A percentile compares a stretch with the other conserved stretches of the same genome.
These are phyloP conservation scores for Paramyrothecium sp. DNA, from an alignment of 2,329 filamentous ascomycete genomes.

Conservation along the genomic window DNA sequence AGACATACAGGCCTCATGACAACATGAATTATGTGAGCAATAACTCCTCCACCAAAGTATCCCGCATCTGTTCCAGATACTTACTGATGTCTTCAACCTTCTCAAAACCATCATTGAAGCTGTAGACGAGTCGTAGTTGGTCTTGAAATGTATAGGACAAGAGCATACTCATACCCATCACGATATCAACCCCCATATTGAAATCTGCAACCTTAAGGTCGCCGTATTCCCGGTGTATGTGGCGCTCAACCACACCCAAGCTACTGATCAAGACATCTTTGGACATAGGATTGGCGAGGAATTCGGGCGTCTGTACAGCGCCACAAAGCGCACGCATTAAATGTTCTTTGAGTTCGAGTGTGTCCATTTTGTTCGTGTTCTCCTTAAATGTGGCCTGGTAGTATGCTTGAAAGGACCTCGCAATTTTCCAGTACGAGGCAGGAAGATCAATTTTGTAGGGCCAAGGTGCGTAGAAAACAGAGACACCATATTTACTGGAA, in stretches of 20 bases:
- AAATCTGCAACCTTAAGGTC: constrained; percentile 10
- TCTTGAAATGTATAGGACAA: constrained; percentile 21
- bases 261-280: constrained; percentile 22
- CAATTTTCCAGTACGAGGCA: constrained; percentile 4
- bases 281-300: constrained; percentile 13
- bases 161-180: constrained; percentile 22
- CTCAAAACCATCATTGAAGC: constrained; percentile 22
- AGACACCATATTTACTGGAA: constrained; percentile 6
- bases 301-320: constrained; percentile 17
- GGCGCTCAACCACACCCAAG: constrained; percentile 15
- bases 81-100: constrained; percentile 3
- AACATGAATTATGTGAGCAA: too few species aligned
- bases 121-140: constrained; percentile 18
- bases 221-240: constrained; percentile 5
- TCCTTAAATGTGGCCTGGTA: constrained; percentile 5
- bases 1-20: too few species aligned
- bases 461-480: constrained; percentile 8
- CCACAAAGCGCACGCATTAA: constrained; percentile 13
- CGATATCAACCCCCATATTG: constrained; percentile 19
- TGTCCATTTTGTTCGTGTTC: background rate
- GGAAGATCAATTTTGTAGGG: constrained; percentile 5
- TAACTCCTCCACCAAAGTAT: background rate
- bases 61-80: constrained; percentile 4
- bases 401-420: constrained; percentile 3
- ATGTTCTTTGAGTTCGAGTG: constrained; percentile 14